Conservation (phyloP, 129 eudicot species). For the Escallonia rubra region DNA sequence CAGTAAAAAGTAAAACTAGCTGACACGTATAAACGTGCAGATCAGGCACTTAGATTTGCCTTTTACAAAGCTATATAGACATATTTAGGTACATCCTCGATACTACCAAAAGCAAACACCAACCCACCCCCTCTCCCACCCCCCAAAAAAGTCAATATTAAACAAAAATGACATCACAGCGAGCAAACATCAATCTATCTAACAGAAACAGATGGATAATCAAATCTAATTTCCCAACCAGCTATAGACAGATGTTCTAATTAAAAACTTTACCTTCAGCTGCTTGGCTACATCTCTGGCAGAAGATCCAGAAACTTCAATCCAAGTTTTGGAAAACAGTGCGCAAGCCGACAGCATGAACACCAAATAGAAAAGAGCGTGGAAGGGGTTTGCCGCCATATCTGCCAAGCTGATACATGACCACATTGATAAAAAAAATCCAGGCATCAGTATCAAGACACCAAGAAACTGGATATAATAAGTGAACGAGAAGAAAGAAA, state of each 20-base stretch:
- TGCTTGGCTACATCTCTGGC: conserved; percentile 96
- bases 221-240: not conserved
- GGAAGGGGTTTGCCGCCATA: conserved; percentile 92
- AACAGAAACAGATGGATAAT: too few species aligned
- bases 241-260: too few species aligned
- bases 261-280: conserved; percentile 52
- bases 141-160: too few species aligned
- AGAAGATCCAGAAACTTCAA: conserved; percentile 94
- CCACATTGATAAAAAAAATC: not conserved
- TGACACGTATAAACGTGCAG: too few species aligned
- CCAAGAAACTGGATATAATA: not conserved
- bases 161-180: too few species aligned
- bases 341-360: conserved; percentile 95
- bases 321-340: conserved; percentile 86
- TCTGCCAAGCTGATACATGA: conserved; percentile 66
- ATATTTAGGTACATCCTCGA: too few species aligned
- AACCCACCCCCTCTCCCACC: too few species aligned
- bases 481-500: not conserved
- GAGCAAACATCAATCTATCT: too few species aligned
- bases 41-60: too few species aligned
- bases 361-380: conserved; percentile 72
- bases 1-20: too few species aligned
- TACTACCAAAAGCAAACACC: too few species aligned
- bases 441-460: not conserved
- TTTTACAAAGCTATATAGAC: too few species aligned